phyloP scores from a whole-genome alignment of 768 basidiomycete species.

The Mrakia frigida region DNA sequence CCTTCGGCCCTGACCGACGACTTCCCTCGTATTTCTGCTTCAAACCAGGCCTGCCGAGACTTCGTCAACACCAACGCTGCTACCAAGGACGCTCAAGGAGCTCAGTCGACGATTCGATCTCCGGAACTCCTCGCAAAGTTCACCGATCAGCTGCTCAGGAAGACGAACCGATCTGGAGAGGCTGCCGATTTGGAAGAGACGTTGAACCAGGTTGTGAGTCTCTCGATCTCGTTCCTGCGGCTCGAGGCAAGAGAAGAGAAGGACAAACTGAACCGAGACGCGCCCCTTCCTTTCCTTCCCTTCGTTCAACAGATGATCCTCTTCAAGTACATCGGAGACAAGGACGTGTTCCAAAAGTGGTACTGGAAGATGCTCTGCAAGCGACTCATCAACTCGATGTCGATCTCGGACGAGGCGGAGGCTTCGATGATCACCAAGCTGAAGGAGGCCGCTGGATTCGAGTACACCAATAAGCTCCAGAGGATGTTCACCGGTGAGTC shows the following conservation, averaged over 20 bases:
- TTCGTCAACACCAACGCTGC: constrained; percentile 92
- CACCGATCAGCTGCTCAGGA: constrained; percentile 78
- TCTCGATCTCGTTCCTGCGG: too few relatives aligned
- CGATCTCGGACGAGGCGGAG: constrained; percentile 92
- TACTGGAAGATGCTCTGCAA: constrained; percentile 91
- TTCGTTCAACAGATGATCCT: constrained; percentile 68
- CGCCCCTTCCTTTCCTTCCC: too few relatives aligned
- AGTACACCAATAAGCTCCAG: constrained; percentile 91
- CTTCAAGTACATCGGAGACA: constrained; percentile 98
- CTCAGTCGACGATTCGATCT: constrained; percentile 68
- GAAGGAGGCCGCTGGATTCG: constrained; percentile 93
- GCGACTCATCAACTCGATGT: constrained; percentile 83
- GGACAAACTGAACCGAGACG: background rate
- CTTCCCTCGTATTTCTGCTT: background rate
- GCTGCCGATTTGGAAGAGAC: constrained; percentile 85
- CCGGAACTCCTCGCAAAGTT: constrained; percentile 91
- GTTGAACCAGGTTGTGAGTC: constrained; percentile 75
- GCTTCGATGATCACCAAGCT: constrained; percentile 96
- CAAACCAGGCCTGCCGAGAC: constrained; percentile 90
- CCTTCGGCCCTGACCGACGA: background rate
- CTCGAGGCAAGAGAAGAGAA: constrained; percentile 13
- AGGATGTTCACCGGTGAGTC: constrained; percentile 87
- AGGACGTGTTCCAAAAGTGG: constrained; percentile 97
- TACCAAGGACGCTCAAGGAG: constrained; percentile 53
- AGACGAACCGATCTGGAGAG: constrained; percentile 93